Evolutionary conservation across 2,329 filamentous ascomycete genomes (phyloP), one percentile per base, ranked within the genome.

Genomic region (Xylaria sp.): DNA sequence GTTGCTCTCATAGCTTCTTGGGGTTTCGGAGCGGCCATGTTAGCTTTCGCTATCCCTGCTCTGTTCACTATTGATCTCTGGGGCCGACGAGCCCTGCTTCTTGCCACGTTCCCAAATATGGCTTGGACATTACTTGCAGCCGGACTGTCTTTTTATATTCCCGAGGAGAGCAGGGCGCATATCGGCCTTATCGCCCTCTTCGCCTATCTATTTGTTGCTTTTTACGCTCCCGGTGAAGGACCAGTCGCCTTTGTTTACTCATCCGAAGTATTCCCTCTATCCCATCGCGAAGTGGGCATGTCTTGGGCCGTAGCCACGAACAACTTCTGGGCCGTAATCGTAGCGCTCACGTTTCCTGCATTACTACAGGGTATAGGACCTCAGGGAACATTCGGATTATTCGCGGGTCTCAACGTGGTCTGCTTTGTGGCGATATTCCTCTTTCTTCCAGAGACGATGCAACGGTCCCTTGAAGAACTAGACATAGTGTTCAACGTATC

Each of bases 111-210:
- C 42, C 42, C 42, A 5, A 44, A 44, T 21, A 44, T 44, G 42
- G 42, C 42, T n/a, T 44, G 42, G 42, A 44, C 42, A 44, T 44
- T 44, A 44, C 42, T 44, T n/a, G 42, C 42, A n/a, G 42, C 42
- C 18, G 42, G 42, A 16, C 42, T 44, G 18, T 44, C 42, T 44
- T 44, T 44, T n/a, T 44, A 44, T 21, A 44, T 44, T 8, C 42
- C 42, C 6, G 42, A 44, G 42, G 42, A 44, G 42, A 44, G 42
- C 18, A 44, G 42, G 18, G 42, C 42, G 18, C 42, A 44, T 21
- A 44, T 44, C 42, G 42, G 42, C 9, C 42, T 44, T n/a, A 21
- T 44, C 18, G 42, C 42, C 3, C 18, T 44, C 42, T 44, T 44
- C 18, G 9, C 9, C 2, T 44, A 44, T 44, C 42, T 44, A 5